A percentile compares a stretch with the other conserved stretches of the same genome.
These are phyloP conservation scores for Phytophthora ramorum DNA, from an alignment of 352 stramenopile genomes.

Conservation along the genomic window DNA sequence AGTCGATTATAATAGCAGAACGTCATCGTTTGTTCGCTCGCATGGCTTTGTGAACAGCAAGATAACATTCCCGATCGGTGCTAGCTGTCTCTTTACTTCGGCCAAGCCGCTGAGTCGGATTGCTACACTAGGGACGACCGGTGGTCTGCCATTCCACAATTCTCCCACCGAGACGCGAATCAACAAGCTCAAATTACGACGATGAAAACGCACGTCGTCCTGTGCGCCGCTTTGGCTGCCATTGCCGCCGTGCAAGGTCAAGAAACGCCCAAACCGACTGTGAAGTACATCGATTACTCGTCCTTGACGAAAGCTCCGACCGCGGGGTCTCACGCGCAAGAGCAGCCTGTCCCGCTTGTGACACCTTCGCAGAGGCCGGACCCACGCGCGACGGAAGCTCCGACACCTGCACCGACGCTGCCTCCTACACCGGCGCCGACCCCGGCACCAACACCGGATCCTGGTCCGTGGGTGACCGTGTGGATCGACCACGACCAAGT, in stretches of 20 bases:
- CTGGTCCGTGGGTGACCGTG: conserved; percentile 11
- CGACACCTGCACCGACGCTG: background rate
- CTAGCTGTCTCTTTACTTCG: too few relatives aligned
- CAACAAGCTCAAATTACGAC: background rate
- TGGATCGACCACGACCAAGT: conserved; percentile 24
- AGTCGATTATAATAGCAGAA: too few relatives aligned
- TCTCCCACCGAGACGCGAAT: conserved; percentile 1
- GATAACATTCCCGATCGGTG: too few relatives aligned
- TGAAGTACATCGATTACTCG: conserved; percentile 32
- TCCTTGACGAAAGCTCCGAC: conserved; percentile 16
- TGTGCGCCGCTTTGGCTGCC: conserved; percentile 2
- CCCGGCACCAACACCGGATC: conserved; percentile 5
- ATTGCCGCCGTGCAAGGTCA: conserved; percentile 15
- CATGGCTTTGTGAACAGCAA: too few relatives aligned
- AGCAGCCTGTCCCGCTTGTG: background rate
- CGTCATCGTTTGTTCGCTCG: too few relatives aligned
- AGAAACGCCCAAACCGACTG: conserved; percentile 14
- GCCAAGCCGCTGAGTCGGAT: too few relatives aligned
- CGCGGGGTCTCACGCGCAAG: background rate
- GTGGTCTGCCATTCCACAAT: conserved; percentile 26
- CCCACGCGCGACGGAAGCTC: conserved; percentile 11
- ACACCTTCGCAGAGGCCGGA: background rate
- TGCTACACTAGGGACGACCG: too few relatives aligned
- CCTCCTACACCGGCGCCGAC: conserved; percentile 2
- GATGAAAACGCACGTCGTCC: conserved; percentile 13